Evolutionary conservation across 2,329 filamentous ascomycete species (phyloP), one percentile per base, ranked within the genome.

Genomic region (Malbranchea cinnamomea): DNA sequence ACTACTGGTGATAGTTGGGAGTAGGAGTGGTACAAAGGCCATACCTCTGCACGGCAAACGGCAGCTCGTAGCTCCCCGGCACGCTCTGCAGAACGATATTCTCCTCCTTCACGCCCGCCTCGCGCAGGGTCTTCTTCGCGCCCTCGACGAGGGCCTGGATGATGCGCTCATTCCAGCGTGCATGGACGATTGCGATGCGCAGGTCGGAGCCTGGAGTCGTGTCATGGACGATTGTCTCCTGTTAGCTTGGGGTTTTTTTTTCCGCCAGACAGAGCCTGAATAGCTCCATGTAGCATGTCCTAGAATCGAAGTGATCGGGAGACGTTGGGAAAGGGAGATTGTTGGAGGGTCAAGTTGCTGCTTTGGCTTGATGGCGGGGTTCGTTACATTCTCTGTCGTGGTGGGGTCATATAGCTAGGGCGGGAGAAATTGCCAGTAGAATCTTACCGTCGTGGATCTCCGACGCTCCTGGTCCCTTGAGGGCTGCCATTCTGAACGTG

Each of bases 161-260:
- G 52, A 98, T 82, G 42, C 68, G 69, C 41, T 67, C 68, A 63
- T 98, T 98, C 89, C 89, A 98, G 47, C 89, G 76, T 35, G 87
- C 87, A 61, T 95, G 89, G 35, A 98, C 71, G 51, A 98, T 95
- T 51, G 80, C 87, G 52, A 98, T 77, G 50, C 89, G 82, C 40
- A 98, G 71, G 48, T 63, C 65, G 46, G 72, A 72, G 54, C 80
- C 78, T 57, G 30, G n/a, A n/a, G n/a, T 7, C 29, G 14, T 21
- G 11, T 16, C 6, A 13, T 13, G 22, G 9, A 11, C 12, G 20
- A 22, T 32, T 20, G n/a, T n/a, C n/a, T 24, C 19, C 32, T 23
- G 31, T 46, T 25, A 40, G 40, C 29, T 37, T 32, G 24, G 17
- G n/a, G 28, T 14, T 30, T 37, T 23, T 22, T 22, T 7, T 22